Evolutionary conservation across 306 rosid genomes (phyloP).

Genomic region (Cajanus cajan): DNA sequence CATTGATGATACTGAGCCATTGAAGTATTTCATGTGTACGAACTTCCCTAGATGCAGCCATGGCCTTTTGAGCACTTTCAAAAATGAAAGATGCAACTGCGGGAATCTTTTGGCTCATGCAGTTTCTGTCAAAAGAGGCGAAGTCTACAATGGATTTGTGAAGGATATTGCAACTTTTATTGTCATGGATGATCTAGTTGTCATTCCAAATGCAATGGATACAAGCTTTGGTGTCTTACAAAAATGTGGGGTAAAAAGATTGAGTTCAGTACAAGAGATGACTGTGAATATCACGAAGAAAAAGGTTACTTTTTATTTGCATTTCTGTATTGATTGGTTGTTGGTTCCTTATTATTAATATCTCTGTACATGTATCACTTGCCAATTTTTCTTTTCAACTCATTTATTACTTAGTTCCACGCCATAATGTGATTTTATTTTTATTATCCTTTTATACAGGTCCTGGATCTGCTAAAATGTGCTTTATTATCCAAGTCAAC

Average conservation of each 20-base stretch:
- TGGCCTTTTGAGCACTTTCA: not conserved
- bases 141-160: not conserved
- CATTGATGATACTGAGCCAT: not conserved
- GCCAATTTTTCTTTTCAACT: not conserved
- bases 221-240: not conserved
- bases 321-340: not conserved
- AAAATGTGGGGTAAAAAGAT: not conserved
- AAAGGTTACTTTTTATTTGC: not conserved
- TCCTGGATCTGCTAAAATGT: slow-evolving; percentile 24
- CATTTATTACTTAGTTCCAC: not conserved
- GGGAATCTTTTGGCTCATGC: not conserved
- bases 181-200: not conserved
- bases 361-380: not conserved
- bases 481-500: not conserved
- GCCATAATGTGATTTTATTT: not conserved
- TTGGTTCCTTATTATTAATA: not conserved
- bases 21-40: not conserved
- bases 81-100: not conserved
- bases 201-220: not conserved
- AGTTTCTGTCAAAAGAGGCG: not conserved
- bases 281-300: not conserved
- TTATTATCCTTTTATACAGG: not conserved
- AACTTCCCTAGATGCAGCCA: not conserved
- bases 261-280: not conserved
- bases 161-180: not conserved